Evolutionary conservation across 192 early-diverging fungal species (phyloP), one percentile per base, ranked within the genome.

Genomic region (Funneliformis geosporum): DNA sequence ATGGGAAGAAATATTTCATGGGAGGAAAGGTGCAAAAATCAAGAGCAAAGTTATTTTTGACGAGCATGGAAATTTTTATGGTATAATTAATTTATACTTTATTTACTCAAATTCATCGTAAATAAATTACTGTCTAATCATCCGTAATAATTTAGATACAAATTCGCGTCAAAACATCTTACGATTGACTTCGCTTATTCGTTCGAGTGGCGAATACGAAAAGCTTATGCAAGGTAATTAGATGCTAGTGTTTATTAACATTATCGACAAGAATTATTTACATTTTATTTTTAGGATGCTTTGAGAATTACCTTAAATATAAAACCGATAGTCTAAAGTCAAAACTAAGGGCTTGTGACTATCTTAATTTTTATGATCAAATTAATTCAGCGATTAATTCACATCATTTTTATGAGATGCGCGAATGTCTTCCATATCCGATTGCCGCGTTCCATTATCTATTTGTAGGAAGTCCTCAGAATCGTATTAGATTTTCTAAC

Each of bases 251-350:
- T 5, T 33, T 33, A 61, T 60, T 61, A 14, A 3, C 16, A 33
- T 80, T 25, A 9, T 59, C 6, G 25, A 8, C n/a, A n/a, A 55
- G 0, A 60, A 50, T 38, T 21, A 60, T 6, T 81, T 74, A 46
- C 60, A 16, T 21, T 65, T 28, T 23, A 8, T 82, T 8, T 72
- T 3, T 76, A 94, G 94, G 95, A 2, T 97, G 95, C 79, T 96
- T 94, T 85, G 96, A 99, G 76, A 95, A 95, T 82, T 99, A 95
- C 85, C 88, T 93, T 9, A 83, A 88, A 28, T 91, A 93, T 88
- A 89, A 91, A 27, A 91, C 94, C 73, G 92, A 95, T 75, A 95
- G 97, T 81, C 80, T 90, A 11, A 89, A 90, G 14, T 86, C 88
- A 10, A 92, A 92, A 55, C 86, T 95, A 8, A 87, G 93, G 1